Percentiles rank a stretch among this genome's conserved stretches.
phyloP scores from a whole-genome alignment of 2,329 filamentous ascomycete species.

The Penicillium brasilianum region DNA sequence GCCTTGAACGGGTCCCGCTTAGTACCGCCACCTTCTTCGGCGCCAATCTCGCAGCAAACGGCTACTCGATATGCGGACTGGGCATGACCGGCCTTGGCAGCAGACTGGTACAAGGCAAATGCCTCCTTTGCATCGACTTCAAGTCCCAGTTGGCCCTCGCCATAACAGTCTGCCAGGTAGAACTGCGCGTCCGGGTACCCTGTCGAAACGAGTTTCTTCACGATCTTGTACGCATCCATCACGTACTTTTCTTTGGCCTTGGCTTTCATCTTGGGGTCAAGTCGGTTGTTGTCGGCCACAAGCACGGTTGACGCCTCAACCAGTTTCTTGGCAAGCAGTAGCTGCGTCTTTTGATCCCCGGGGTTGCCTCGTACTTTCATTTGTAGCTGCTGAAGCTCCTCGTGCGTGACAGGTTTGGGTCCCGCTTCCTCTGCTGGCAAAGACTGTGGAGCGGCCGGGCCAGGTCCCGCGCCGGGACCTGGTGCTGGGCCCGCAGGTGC shows the following conservation, averaged over 20 bases:
- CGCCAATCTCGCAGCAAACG: conserved; percentile 95
- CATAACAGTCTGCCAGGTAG: conserved; percentile 86
- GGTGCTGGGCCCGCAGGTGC: conserved; percentile 42
- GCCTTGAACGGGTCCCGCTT: conserved; percentile 89
- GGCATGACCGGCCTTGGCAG: conserved; percentile 85
- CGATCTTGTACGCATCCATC: conserved; percentile 82
- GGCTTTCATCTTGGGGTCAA: conserved; percentile 66
- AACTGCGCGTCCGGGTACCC: conserved; percentile 90
- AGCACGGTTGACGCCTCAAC: conserved; percentile 83
- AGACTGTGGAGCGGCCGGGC: conserved; percentile 21
- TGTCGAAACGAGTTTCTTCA: conserved; percentile 80
- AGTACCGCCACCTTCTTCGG: conserved; percentile 92
- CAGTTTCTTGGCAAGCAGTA: conserved; percentile 79
- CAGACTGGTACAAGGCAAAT: conserved; percentile 89
- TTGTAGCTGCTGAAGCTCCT: conserved; percentile 78
- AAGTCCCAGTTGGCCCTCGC: conserved; percentile 77
- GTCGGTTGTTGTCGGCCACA: conserved; percentile 74
- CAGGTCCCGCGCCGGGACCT: conserved; percentile 33
- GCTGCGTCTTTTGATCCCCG: conserved; percentile 70
- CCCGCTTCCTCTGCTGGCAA: conserved; percentile 12
- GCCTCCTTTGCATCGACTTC: conserved; percentile 89
- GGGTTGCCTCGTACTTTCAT: conserved; percentile 72
- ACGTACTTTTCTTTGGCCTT: conserved; percentile 81
- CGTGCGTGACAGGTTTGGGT: conserved; percentile 69
- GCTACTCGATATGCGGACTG: conserved; percentile 91